Percentiles rank a stretch among this genome's conserved stretches.
These are phyloP conservation scores for Chlorencoelia australis DNA, from an alignment of 2,329 filamentous ascomycete species.

Conservation along the genomic window DNA sequence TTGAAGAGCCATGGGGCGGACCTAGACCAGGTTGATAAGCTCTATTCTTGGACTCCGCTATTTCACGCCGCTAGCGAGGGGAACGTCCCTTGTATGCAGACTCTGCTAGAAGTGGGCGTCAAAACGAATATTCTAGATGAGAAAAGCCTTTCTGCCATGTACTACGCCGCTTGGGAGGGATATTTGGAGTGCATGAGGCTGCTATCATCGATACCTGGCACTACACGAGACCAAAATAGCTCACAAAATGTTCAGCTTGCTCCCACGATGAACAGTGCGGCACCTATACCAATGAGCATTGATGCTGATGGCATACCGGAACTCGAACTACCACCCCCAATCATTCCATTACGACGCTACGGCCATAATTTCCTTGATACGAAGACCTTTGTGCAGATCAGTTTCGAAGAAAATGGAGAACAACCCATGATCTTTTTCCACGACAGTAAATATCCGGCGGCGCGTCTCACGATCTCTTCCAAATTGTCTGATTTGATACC, in stretches of 20 bases:
- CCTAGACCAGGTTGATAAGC: constrained; percentile 83
- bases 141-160: constrained; percentile 88
- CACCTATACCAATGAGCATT: constrained; percentile 51
- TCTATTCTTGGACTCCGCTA: constrained; percentile 94
- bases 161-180: constrained; percentile 97
- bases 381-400: constrained; percentile 91
- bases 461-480: constrained; percentile 89
- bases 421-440: constrained; percentile 90
- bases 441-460: constrained; percentile 90
- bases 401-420: constrained; percentile 67
- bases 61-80: constrained; percentile 96
- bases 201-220: constrained; percentile 44
- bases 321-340: constrained; percentile 85
- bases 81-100: constrained; percentile 78
- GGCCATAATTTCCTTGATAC: constrained; percentile 98
- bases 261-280: constrained; percentile 23
- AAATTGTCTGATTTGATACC: constrained; percentile 94
- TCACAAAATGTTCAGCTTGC: constrained; percentile 26
- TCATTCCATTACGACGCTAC: constrained; percentile 88
- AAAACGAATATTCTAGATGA: constrained; percentile 77
- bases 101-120: constrained; percentile 68
- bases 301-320: constrained; percentile 86
- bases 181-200: constrained; percentile 90
- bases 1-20: constrained; percentile 81
- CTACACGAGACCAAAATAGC: constrained; percentile 5